Evolutionary conservation across 2,329 filamentous ascomycete species (phyloP).

Genomic region (Penicillium sp.): DNA sequence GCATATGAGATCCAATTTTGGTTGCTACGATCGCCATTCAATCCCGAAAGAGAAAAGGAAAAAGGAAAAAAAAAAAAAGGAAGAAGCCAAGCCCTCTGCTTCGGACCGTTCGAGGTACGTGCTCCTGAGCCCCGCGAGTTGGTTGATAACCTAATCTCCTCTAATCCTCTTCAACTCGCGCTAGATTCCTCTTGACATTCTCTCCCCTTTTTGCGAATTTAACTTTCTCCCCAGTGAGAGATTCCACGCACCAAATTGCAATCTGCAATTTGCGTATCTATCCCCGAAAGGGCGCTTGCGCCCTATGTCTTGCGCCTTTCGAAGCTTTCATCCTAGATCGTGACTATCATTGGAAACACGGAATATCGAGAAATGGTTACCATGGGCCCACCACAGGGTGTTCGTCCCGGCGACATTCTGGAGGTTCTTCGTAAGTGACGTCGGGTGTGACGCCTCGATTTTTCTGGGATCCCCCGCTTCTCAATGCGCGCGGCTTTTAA

Average conservation of each 20-base stretch:
- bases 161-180: conserved; percentile 8
- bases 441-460: conserved; percentile 11
- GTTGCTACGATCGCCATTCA: neutral
- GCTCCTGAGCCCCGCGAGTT: conserved; percentile 21
- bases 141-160: conserved; percentile 15
- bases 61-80: neutral
- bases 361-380: conserved; percentile 11
- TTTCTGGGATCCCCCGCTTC: neutral
- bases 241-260: conserved; percentile 7
- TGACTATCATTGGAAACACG: conserved; percentile 12
- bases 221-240: conserved; percentile 13
- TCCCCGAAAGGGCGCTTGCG: conserved; percentile 26
- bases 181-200: conserved; percentile 19
- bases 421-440: conserved; percentile 47
- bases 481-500: conserved; percentile 12
- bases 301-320: conserved; percentile 32
- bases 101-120: conserved; percentile 18
- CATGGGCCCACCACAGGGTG: conserved; percentile 34
- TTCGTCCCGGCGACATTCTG: conserved; percentile 44
- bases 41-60: neutral
- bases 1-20: neutral
- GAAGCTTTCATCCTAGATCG: conserved; percentile 8
- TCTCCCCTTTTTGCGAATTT: conserved; percentile 15
- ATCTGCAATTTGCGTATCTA: conserved; percentile 1
- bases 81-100: conserved; percentile 2